Evolutionary conservation across 352 stramenopile genomes (phyloP).

Genomic region (Globisporangium irregulare): DNA sequence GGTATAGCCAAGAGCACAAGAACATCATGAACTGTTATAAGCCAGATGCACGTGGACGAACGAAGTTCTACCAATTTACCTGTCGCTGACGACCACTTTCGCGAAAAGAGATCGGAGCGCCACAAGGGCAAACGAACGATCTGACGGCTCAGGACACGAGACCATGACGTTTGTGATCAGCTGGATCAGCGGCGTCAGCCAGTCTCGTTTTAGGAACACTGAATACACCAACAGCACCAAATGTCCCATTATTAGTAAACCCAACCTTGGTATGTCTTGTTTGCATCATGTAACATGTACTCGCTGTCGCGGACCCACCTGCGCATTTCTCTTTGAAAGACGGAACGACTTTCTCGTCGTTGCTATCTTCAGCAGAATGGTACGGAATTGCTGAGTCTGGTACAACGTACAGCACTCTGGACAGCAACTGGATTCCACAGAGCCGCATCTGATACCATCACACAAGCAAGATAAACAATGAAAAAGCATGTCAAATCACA

Average conservation of each 20-base stretch:
- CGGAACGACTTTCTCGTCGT: neutral
- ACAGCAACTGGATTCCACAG: conserved; percentile 9
- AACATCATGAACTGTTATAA: neutral
- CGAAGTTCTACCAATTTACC: conserved; percentile 22
- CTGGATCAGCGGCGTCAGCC: conserved; percentile 56
- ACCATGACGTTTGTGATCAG: conserved; percentile 73
- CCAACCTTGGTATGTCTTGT: too few relatives aligned
- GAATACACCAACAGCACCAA: too few relatives aligned
- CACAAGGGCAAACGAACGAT: conserved; percentile 36
- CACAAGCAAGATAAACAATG: neutral
- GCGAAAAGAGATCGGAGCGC: conserved; percentile 38
- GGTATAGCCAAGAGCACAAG: neutral
- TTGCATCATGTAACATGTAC: neutral
- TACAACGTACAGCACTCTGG: conserved; percentile 2
- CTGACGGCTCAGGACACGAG: conserved; percentile 39
- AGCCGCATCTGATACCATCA: conserved; percentile 1
- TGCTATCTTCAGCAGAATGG: neutral
- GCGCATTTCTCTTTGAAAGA: conserved; percentile 12
- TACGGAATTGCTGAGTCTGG: neutral
- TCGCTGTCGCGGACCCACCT: neutral
- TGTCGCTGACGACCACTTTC: conserved; percentile 29
- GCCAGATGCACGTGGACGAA: neutral
- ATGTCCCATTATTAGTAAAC: too few relatives aligned
- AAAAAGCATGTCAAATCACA: neutral
- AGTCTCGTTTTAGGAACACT: conserved; percentile 40